phyloP scores from a whole-genome alignment of 306 rosid genomes.

The Lablab purpureus region DNA sequence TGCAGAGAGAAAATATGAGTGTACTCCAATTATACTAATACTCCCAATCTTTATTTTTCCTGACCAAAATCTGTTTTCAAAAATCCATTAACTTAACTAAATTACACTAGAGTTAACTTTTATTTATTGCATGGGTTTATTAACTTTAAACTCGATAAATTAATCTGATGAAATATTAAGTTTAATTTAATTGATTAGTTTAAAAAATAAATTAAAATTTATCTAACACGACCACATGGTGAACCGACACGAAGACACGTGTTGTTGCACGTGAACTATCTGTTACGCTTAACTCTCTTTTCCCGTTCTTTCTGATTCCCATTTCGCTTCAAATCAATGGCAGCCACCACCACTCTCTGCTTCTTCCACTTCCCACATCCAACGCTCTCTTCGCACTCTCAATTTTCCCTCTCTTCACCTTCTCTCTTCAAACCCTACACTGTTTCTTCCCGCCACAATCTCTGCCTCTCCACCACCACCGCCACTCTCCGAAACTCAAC shows the following conservation, averaged over 20 bases:
- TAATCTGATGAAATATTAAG: no score
- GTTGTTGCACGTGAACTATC: neutral
- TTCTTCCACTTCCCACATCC: conserved; percentile 21
- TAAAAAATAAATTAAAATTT: no score
- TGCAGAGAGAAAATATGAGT: no score
- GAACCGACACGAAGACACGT: neutral
- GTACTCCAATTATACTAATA: no score
- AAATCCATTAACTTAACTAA: no score
- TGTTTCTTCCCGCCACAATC: conserved; percentile 47
- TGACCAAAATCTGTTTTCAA: no score
- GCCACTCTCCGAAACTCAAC: conserved; percentile 11
- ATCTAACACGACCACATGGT: no score
- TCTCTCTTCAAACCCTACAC: conserved; percentile 31
- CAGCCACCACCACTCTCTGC: conserved; percentile 35
- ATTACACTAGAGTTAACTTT: no score
- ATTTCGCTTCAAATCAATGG: conserved; percentile 30
- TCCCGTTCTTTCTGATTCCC: neutral
- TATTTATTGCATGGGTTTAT: no score
- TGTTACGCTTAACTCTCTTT: neutral
- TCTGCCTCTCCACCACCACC: neutral
- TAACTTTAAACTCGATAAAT: no score
- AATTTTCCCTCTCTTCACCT: neutral
- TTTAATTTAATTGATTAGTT: no score
- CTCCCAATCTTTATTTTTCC: no score
- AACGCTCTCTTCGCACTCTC: conserved; percentile 34